phyloP scores from a whole-genome alignment of 2,329 filamentous ascomycete genomes.

The Curvularia sp. region DNA sequence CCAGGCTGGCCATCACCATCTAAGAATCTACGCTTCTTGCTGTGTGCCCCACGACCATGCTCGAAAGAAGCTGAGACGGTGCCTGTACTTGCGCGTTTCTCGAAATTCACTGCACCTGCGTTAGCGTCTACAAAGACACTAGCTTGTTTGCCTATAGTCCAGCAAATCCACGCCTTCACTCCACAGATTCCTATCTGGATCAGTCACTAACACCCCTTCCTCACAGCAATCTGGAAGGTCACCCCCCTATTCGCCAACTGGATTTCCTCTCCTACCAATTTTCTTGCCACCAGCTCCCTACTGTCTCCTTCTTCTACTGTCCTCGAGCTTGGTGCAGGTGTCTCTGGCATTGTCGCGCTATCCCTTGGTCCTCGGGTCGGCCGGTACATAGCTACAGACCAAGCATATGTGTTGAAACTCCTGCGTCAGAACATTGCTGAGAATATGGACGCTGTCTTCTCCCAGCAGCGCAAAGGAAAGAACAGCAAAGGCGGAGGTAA shows the following conservation, averaged over 20 bases:
- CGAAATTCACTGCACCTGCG: not conserved
- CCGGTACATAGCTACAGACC: conserved; percentile 83
- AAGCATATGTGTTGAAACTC: conserved; percentile 80
- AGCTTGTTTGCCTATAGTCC: conserved; percentile 2
- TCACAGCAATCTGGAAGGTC: conserved; percentile 85
- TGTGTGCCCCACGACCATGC: not conserved
- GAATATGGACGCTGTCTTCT: conserved; percentile 55
- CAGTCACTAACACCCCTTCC: conserved; percentile 3
- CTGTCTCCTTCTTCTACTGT: conserved; percentile 65
- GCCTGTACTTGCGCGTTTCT: not conserved
- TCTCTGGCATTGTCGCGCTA: conserved; percentile 80
- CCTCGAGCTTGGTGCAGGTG: conserved; percentile 87
- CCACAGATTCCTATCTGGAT: not conserved
- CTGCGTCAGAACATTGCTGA: conserved; percentile 77
- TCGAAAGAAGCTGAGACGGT: too few relatives aligned
- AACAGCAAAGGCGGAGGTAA: conserved; percentile 1
- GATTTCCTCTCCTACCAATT: conserved; percentile 70
- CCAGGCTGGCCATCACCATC: not conserved
- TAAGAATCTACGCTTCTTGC: not conserved
- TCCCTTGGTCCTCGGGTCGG: conserved; percentile 67
- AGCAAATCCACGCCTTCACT: not conserved
- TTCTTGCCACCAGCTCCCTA: conserved; percentile 65
- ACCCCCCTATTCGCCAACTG: conserved; percentile 83
- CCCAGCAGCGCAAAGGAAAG: conserved; percentile 8
- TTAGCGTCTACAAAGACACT: not conserved